Conservation (phyloP, 1,139 yeast species). For the Kluyveromyces sp. region DNA sequence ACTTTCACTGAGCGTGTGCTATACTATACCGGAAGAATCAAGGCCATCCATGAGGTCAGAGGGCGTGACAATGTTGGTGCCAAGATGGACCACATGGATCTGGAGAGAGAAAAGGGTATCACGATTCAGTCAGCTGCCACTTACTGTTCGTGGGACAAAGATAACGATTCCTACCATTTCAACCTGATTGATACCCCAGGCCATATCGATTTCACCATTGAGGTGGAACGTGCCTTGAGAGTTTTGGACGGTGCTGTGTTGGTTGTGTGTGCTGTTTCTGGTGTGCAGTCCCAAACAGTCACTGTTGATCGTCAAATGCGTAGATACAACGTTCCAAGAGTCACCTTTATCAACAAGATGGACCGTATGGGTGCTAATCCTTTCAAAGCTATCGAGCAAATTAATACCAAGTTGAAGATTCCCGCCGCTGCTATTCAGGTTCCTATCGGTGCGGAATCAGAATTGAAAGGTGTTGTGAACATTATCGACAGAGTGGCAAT, state of each 20-base stretch:
- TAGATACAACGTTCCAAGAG: constrained; percentile 92
- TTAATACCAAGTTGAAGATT: constrained; percentile 75
- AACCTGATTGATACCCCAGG: constrained; percentile 97
- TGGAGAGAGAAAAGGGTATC: constrained; percentile 96
- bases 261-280: constrained; percentile 96
- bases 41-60: constrained; percentile 96
- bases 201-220: constrained; percentile 96
- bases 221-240: constrained; percentile 94
- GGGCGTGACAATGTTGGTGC: constrained; percentile 99
- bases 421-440: constrained; percentile 98
- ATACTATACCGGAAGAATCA: constrained; percentile 93
- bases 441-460: constrained; percentile 89
- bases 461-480: constrained; percentile 82
- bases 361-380: constrained; percentile 99
- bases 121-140: constrained; percentile 99
- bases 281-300: constrained; percentile 97
- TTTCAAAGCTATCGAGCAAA: constrained; percentile 87
- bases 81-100: constrained; percentile 96
- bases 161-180: constrained; percentile 64
- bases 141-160: constrained; percentile 91
- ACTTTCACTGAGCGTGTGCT: constrained; percentile 96
- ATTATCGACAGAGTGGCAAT: constrained; percentile 80
- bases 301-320: constrained; percentile 99
- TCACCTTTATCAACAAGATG: constrained; percentile 95
- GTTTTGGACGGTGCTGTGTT: constrained; percentile 97